These are phyloP conservation scores for Fimicolochytrium jonesii DNA, from an alignment of 192 early-diverging fungal genomes.

Conservation along the genomic window DNA sequence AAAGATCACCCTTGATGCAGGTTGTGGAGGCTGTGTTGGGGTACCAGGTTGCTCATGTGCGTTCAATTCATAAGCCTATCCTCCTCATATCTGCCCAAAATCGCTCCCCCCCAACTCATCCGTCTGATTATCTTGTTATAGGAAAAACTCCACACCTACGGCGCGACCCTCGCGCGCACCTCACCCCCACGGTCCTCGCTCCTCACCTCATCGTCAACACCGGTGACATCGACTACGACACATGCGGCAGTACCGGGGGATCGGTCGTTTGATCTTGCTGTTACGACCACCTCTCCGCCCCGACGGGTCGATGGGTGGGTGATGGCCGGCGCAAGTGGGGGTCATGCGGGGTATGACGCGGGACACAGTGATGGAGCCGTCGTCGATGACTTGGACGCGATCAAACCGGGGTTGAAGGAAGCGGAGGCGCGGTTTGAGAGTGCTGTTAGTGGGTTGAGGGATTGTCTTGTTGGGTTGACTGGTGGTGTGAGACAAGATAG, in stretches of 20 bases:
- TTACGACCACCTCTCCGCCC: not conserved
- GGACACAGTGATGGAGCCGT: too few species aligned
- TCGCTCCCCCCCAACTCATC: not conserved
- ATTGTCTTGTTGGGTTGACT: not conserved
- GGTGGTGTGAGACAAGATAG: not conserved
- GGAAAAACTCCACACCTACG: slow-evolving; percentile 23
- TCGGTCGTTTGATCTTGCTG: slow-evolving; percentile 17
- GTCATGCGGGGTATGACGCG: too few species aligned
- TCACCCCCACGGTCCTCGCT: too few species aligned
- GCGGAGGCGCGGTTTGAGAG: too few species aligned
- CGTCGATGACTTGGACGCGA: too few species aligned
- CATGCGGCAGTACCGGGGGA: not conserved
- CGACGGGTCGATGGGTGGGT: slow-evolving; percentile 4
- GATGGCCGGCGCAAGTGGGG: not conserved
- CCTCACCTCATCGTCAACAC: too few species aligned
- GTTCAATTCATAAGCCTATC: not conserved
- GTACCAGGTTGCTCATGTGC: slow-evolving; percentile 43
- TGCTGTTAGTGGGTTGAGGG: not conserved
- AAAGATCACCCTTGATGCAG: slow-evolving; percentile 1
- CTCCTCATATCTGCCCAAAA: not conserved
- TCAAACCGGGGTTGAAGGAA: too few species aligned
- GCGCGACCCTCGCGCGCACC: slow-evolving; percentile 33
- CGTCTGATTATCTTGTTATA: slow-evolving; percentile 46
- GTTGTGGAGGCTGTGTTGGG: slow-evolving; percentile 65
- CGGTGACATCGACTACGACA: not conserved